Evolutionary conservation across 1,284 basidiomycete species (phyloP).

Genomic region (Sanghuangporus weigelae): DNA sequence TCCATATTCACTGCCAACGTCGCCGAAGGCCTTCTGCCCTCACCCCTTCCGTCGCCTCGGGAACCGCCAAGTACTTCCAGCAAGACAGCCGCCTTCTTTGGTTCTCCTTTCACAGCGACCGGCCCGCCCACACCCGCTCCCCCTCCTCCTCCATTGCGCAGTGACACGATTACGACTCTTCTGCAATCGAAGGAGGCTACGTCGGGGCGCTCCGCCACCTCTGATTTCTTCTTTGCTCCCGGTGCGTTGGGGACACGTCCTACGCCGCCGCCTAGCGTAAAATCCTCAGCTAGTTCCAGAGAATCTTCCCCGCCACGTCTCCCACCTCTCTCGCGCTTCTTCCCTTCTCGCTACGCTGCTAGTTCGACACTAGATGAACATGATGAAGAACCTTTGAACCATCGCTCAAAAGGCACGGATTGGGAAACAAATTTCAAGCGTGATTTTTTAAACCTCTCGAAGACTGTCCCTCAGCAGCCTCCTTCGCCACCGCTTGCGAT

Average conservation of each 20-base stretch:
- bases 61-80: conserved; percentile 6
- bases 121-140: conserved; percentile 26
- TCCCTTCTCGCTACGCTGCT: conserved; percentile 18
- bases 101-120: conserved; percentile 35
- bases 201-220: conserved; percentile 26
- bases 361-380: conserved; percentile 1
- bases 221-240: conserved; percentile 31
- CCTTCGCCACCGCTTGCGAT: conserved; percentile 2
- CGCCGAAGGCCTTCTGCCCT: conserved; percentile 10
- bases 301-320: conserved; percentile 12
- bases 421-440: conserved; percentile 18
- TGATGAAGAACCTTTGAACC: neutral
- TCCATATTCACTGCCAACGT: neutral
- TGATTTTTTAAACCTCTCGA: conserved; percentile 10
- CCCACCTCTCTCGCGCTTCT: conserved; percentile 19
- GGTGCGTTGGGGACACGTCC: conserved; percentile 5
- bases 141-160: conserved; percentile 22
- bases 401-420: conserved; percentile 5
- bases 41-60: conserved; percentile 12
- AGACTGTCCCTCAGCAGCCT: neutral
- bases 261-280: conserved; percentile 18
- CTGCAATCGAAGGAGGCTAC: neutral
- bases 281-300: conserved; percentile 15
- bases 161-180: conserved; percentile 2
- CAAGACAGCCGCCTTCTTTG: conserved; percentile 25